Base-by-base conservation (phyloP, 164 flowering plant species). In the Berberis thunbergii region DNA sequence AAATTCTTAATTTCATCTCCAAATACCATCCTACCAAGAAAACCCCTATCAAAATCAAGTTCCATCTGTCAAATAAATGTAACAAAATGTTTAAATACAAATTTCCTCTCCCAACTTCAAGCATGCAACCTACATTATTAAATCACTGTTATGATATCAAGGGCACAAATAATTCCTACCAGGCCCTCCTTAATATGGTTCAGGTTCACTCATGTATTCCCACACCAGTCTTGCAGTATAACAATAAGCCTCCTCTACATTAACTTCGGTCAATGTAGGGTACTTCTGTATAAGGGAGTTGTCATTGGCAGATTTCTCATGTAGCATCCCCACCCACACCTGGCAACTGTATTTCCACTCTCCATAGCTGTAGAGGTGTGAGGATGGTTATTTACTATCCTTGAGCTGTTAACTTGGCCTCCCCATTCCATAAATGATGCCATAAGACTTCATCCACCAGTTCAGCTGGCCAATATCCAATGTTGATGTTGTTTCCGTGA, bases 391-490 rank as follows among this genome's bases (percentile, higher is more conserved):
- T 52, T 52, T 10, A 12, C 54, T 4, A 52, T 11, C n/a, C 54
- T 52, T 10, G 54, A 52, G 13, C 54, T 52, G 54, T 52, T 10
- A 52, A 52, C 54, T 10, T 52, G 54, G n/a, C 54, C 54, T 52
- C 54, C 54, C 54, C 54, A 52, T 52, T 52, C 12, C n/a, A 52
- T 26, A 52, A 52, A 52, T 7, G 11, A 10, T 52, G 54, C 54
- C n/a, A 10, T 12, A 26, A 6, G n/a, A 7, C 54, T 6, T 10
- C 6, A 52, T 52, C 13, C 4, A 7, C 11, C 11, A 52, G 11
- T 52, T 52, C 54, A 52, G 54, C 8, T 52, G 54, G 54, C 11
- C 11, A 52, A 52, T 52, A 52, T 52, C 54, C 54, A 52, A 52
- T 52, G 54, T 52, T 11, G 4, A 52, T 26, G 11, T 4, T 26